Conservation (phyloP, 805 yeast species). For the Blastobotrys attinorum region DNA sequence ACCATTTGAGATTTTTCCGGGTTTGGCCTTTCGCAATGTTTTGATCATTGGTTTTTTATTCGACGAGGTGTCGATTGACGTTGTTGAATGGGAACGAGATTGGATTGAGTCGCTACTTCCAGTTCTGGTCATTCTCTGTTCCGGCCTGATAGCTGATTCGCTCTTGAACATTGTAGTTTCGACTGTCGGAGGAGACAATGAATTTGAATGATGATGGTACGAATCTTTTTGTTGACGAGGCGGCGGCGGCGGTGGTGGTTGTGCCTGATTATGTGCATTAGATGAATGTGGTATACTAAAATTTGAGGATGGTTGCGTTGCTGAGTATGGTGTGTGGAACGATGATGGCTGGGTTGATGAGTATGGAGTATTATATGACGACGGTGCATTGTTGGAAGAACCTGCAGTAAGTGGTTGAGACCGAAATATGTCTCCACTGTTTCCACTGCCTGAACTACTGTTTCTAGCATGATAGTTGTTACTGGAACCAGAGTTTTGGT, state of each 20-base stretch:
- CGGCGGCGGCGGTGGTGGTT: background rate
- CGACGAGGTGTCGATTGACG: conserved; percentile 1
- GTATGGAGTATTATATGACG: no score
- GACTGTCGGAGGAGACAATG: background rate
- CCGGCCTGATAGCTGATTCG: background rate
- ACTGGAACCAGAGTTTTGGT: no score
- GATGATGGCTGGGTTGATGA: no score
- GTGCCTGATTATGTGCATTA: no score
- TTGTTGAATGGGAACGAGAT: conserved; percentile 1
- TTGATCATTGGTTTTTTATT: conserved; percentile 11
- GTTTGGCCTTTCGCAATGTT: conserved; percentile 17
- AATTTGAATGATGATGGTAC: background rate
- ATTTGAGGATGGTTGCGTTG: background rate
- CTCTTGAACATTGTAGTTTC: background rate
- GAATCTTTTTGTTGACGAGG: background rate
- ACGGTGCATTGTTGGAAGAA: no score
- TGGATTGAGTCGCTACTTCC: background rate
- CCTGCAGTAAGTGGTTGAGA: no score
- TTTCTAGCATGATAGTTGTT: no score
- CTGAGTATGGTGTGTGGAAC: no score
- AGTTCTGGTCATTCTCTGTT: background rate
- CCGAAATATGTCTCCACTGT: no score
- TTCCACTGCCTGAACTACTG: no score
- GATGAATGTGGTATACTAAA: background rate
- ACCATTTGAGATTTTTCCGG: conserved; percentile 11